phyloP scores from a whole-genome alignment of 208 protist species.

The Acanthamoeba lenticulata region DNA sequence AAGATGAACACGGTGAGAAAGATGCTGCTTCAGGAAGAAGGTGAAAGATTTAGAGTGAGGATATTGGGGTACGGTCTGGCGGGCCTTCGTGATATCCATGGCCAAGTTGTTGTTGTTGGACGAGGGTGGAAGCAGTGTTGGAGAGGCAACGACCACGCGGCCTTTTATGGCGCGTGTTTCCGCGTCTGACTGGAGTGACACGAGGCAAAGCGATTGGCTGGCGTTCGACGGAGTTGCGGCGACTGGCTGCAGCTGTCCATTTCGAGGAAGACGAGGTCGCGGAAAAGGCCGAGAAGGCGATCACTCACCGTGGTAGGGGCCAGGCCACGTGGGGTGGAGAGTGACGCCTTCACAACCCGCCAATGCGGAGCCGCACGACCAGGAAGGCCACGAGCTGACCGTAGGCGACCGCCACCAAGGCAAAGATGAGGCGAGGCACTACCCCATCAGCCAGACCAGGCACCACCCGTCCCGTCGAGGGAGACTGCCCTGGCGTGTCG shows the following conservation, averaged over 20 bases:
- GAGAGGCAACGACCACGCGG: too few species aligned
- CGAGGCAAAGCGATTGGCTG: too few species aligned
- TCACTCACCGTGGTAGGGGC: too few species aligned
- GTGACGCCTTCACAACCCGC: too few species aligned
- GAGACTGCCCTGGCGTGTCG: not conserved
- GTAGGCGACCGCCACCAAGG: not conserved
- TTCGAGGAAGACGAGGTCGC: too few species aligned
- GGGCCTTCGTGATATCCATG: slow-evolving; percentile 30
- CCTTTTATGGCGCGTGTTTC: too few species aligned
- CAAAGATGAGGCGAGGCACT: not conserved
- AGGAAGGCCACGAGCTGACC: not conserved
- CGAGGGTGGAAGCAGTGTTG: not conserved
- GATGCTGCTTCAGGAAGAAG: not conserved
- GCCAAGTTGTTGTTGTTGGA: not conserved
- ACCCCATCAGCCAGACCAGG: not conserved
- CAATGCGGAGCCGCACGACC: too few species aligned
- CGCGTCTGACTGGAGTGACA: too few species aligned
- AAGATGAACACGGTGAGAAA: not conserved
- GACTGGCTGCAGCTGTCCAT: too few species aligned
- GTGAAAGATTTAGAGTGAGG: not conserved
- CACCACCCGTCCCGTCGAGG: not conserved
- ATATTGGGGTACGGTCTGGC: not conserved
- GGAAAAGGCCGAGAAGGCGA: too few species aligned
- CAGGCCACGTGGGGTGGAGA: too few species aligned
- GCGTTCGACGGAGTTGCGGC: too few species aligned